Evolutionary conservation across 352 stramenopile species (phyloP), one percentile per base, ranked within the genome.

Genomic region (Phytopythium boreale): DNA sequence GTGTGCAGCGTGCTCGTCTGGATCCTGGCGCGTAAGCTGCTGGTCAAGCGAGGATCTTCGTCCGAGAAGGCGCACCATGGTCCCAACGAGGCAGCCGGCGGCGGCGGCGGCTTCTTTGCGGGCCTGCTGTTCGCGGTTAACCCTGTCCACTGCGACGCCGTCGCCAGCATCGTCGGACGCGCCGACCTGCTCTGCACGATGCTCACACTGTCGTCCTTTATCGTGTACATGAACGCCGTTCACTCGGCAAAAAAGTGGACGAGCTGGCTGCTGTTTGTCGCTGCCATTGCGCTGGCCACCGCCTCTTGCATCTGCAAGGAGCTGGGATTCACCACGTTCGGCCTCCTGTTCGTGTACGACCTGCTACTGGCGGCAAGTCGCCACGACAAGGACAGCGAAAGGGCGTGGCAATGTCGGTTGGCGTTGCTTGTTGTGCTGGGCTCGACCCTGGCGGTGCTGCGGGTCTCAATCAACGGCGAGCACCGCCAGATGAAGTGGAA

Each of bases 111-210:
- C 14, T 9, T 72, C n/a, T 58, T 64, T 29, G 76, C 90, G 1
- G 89, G 79, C 0, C 51, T 97, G 39, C n/a, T 98, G 43, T 98
- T 98, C 63, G 88, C 88, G 5, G 87, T 97, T 24, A 92, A 98
- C 62, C 88, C 91, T 10, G 79, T 98, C 29, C 93, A 98, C 61
- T 93, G 88, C 43, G 92, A 98, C 64, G 86, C 92, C 1, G 74
- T 98, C 19, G 89, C 90, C 1, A 95, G 89, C 59, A 80, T 98
- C 41, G 93, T 98, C 12, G 92, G 93, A 4, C 79, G 93, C 31
- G 92, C 90, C 0, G 93, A 98, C 71, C 68, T 98, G 50, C 69
- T 98, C 8, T 93, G 81, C 29, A 90, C 87, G 1, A 58, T 81
- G 12, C 76, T 96, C 43, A 82, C 81, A 7, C 50, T 97, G 2